These are phyloP conservation scores for Metarhizium anisopliae DNA, from an alignment of 2,329 filamentous ascomycete genomes.

Conservation along the genomic window DNA sequence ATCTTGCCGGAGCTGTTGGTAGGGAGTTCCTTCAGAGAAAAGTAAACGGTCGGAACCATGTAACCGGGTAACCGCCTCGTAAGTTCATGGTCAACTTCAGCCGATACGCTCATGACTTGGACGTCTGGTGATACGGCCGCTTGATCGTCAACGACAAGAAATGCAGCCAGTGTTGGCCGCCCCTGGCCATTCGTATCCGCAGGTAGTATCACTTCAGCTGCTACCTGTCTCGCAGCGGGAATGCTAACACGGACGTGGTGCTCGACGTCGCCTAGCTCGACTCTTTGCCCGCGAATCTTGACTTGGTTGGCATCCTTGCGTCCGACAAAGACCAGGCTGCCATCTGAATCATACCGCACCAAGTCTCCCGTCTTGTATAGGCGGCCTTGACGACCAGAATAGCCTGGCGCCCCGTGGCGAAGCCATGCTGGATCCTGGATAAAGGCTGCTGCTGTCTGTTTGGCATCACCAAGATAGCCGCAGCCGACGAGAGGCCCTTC, in stretches of 20 bases:
- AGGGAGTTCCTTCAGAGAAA: not conserved
- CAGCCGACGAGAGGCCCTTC: constrained; percentile 35
- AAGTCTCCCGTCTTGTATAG: constrained; percentile 28
- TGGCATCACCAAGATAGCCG: constrained; percentile 36
- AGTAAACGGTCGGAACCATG: not conserved
- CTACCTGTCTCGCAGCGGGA: not conserved
- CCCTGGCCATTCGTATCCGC: not conserved
- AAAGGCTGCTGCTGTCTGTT: constrained; percentile 36
- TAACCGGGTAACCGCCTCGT: not conserved
- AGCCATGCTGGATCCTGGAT: constrained; percentile 33
- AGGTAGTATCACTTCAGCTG: constrained; percentile 7
- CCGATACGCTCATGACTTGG: not conserved
- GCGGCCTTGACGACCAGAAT: constrained; percentile 19
- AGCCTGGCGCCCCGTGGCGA: constrained; percentile 6
- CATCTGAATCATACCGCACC: constrained; percentile 16
- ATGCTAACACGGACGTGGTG: not conserved
- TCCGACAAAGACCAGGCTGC: constrained; percentile 18
- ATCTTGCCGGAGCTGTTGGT: not conserved
- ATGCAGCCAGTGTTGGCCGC: not conserved
- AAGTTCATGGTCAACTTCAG: not conserved
- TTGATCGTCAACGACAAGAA: not conserved
- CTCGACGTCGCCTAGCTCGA: constrained; percentile 30
- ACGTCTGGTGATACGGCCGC: constrained; percentile 4
- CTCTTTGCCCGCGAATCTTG: constrained; percentile 41
- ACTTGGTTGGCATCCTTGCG: constrained; percentile 36